These are phyloP conservation scores for Colletotrichum acutatum DNA, from an alignment of 2,329 filamentous ascomycete genomes.

Conservation along the genomic window DNA sequence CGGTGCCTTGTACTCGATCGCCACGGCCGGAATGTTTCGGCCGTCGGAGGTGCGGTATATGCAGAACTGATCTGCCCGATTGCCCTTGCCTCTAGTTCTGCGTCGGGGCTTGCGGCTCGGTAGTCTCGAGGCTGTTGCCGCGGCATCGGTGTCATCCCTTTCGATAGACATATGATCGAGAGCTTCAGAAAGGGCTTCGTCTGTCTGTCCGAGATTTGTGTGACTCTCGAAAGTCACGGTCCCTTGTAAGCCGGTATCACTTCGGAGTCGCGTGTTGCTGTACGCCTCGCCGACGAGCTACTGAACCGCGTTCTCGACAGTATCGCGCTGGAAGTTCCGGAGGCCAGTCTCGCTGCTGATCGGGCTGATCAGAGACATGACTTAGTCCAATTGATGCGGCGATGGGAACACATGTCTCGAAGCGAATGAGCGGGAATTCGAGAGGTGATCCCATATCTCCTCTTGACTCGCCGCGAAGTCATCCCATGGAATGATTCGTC, in stretches of 20 bases:
- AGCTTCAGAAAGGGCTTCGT: constrained; percentile 39
- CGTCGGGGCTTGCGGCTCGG: too few relatives aligned
- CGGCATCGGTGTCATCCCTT: too few relatives aligned
- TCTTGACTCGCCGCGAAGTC: constrained; percentile 46
- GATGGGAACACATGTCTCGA: constrained; percentile 44
- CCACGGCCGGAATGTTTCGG: too few relatives aligned
- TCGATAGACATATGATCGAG: constrained; percentile 40
- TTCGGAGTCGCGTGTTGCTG: constrained; percentile 42
- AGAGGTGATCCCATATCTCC: constrained; percentile 44
- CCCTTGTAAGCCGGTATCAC: constrained; percentile 45
- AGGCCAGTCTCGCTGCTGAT: constrained; percentile 50
- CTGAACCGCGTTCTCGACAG: constrained; percentile 49
- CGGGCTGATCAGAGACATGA: constrained; percentile 42
- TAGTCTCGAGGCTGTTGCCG: too few relatives aligned
- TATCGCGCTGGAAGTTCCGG: constrained; percentile 45
- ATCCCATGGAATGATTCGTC: constrained; percentile 49
- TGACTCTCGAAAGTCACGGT: constrained; percentile 50
- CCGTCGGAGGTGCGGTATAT: too few relatives aligned
- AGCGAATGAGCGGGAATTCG: constrained; percentile 38
- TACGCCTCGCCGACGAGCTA: constrained; percentile 44
- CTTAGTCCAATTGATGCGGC: constrained; percentile 41
- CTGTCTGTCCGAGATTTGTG: constrained; percentile 44
- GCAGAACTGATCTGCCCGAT: too few relatives aligned
- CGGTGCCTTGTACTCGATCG: too few relatives aligned
- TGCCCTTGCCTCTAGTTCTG: too few relatives aligned